Base-by-base conservation (phyloP, 2,329 filamentous ascomycete species). In the Xylariales sp. region DNA sequence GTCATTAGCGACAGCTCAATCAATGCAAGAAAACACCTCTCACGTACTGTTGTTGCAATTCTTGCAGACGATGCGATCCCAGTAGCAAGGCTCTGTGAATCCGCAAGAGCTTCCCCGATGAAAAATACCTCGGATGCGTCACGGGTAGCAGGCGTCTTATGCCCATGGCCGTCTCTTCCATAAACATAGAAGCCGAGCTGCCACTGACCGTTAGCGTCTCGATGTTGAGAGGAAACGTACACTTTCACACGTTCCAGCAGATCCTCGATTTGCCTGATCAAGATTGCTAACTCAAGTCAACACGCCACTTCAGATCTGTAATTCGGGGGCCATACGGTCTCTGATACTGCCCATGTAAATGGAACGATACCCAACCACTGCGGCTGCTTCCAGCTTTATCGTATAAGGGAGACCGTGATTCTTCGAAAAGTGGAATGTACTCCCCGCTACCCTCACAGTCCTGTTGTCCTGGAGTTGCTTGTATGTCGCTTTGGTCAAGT, bases 101-200 rank as follows among this genome's bases (percentile, higher is more conserved):
- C 44, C 0, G 72, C 74, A 3, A 72, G 48, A 0, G 60, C 66
- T 39, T 78, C 71, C 1, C 63, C 70, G 5, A 75, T 54, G 8
- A 78, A 47, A 39, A 68, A 73, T 0, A 77, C 49, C 27, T 74
- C n/a, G n/a, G n/a, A n/a, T n/a, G n/a, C n/a, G n/a, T n/a, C n/a
- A n/a, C n/a, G n/a, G n/a, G n/a, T n/a, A n/a, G n/a, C n/a, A n/a
- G n/a, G n/a, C n/a, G n/a, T n/a, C n/a, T n/a, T n/a, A n/a, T n/a
- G n/a, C n/a, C n/a, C 69, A 11, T 60, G 56, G 4, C 62, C 46
- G 32, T 68, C 57, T 22, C 60, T 59, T 3, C 72, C 73, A 29
- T 74, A 73, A 1, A 65, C 39, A 21, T 74, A 69, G 36, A 69
- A 71, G 14, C 63, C 60, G 1, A 73, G 49, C 1, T 68, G 57